A percentile compares a stretch with the other conserved stretches of the same genome.
Conservation (phyloP, 2,329 filamentous ascomycete genomes). For the Lachnellula subtilissima region DNA sequence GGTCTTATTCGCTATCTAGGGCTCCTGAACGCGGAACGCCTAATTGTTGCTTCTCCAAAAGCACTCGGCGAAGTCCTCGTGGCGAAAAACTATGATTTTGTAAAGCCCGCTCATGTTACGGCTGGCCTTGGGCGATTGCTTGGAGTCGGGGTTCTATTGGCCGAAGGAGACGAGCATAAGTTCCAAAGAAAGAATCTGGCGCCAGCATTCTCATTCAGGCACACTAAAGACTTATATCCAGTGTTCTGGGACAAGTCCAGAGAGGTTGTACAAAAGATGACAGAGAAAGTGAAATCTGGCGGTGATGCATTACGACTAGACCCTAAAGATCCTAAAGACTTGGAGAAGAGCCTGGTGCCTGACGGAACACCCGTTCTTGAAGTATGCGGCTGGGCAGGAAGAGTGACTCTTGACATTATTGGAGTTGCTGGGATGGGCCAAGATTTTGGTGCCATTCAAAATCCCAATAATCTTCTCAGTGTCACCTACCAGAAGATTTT, state of each 20-base stretch:
- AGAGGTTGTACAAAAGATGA: constrained; percentile 62
- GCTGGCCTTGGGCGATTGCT: constrained; percentile 57
- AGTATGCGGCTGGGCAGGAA: constrained; percentile 30
- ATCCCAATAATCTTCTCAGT: constrained; percentile 56
- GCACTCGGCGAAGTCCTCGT: constrained; percentile 66
- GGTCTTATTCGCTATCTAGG: constrained; percentile 64
- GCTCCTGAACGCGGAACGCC: constrained; percentile 56
- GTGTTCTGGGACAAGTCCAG: constrained; percentile 75
- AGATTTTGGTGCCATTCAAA: constrained; percentile 62
- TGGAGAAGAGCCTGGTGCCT: constrained; percentile 18
- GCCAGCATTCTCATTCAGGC: constrained; percentile 80
- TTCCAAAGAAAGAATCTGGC: constrained; percentile 72
- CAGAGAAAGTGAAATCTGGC: constrained; percentile 41
- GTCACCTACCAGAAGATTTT: constrained; percentile 53
- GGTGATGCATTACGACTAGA: constrained; percentile 26
- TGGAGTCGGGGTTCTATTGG: constrained; percentile 68
- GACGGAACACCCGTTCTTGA: constrained; percentile 45
- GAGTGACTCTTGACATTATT: constrained; percentile 6
- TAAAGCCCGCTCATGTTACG: constrained; percentile 54
- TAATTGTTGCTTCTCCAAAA: constrained; percentile 59
- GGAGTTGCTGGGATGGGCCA: constrained; percentile 58
- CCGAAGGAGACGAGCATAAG: constrained; percentile 89
- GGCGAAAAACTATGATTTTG: constrained; percentile 64
- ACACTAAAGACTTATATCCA: constrained; percentile 79
- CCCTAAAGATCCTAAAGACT: constrained; percentile 29